Evolutionary conservation across 108 stramenopile species (phyloP).

Genomic region (Seminavis robusta): DNA sequence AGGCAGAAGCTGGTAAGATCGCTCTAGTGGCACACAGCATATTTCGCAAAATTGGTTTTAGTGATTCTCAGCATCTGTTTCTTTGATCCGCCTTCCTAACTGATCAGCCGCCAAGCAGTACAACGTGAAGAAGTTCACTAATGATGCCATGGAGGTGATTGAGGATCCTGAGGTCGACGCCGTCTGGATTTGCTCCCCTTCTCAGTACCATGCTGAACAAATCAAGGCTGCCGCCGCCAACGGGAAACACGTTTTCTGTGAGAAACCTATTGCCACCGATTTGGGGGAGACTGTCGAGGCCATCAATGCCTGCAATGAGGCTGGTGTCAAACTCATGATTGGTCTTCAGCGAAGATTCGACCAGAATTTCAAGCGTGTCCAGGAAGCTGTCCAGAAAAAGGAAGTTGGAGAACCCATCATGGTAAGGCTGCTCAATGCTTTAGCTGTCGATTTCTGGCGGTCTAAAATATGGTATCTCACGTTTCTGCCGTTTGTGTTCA

Average conservation of each 20-base stretch:
- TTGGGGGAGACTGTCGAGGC: conserved; percentile 93
- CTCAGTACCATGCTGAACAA: conserved; percentile 90
- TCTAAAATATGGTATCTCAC: no score
- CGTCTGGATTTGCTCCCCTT: conserved; percentile 97
- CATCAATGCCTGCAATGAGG: conserved; percentile 90
- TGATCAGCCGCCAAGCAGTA: conserved; percentile 70
- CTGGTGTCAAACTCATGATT: conserved; percentile 92
- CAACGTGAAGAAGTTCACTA: conserved; percentile 82
- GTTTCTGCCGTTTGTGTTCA: no score
- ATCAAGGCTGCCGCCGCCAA: conserved; percentile 90
- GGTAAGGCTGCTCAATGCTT: no score
- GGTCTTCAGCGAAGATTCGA: conserved; percentile 94
- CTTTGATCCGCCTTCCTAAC: not conserved
- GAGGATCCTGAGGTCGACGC: conserved; percentile 93
- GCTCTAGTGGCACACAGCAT: not conserved
- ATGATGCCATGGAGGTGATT: conserved; percentile 91
- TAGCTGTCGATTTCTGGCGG: no score
- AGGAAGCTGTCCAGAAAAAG: conserved; percentile 67
- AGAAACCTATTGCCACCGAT: conserved; percentile 95
- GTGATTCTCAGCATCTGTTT: not conserved
- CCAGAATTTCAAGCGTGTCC: conserved; percentile 91
- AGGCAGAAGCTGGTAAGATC: conserved; percentile 82
- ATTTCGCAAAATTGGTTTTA: not conserved
- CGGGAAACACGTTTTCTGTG: conserved; percentile 94
- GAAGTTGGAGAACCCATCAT: conserved; percentile 89